Conservation (phyloP, 1,284 basidiomycete species). For the Apiotrichum veenhuisii region DNA sequence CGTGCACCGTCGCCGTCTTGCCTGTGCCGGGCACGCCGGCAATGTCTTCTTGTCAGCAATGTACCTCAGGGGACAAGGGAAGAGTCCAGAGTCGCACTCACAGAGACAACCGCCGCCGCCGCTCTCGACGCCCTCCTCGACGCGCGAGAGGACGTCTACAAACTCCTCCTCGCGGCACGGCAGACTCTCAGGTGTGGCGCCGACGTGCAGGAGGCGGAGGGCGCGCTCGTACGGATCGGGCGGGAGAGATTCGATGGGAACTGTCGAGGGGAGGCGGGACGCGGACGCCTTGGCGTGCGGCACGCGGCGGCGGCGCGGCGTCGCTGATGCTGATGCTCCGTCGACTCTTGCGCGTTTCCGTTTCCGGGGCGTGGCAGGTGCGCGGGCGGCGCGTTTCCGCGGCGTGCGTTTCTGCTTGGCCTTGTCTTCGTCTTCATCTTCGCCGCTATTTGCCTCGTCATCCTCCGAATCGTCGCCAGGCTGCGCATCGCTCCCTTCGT, state of each 20-base stretch:
- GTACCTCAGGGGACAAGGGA: too few relatives aligned
- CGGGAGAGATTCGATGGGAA: constrained; percentile 53
- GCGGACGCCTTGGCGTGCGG: constrained; percentile 38
- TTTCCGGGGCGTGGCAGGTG: neutral
- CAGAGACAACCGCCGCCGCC: constrained; percentile 94
- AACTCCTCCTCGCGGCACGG: constrained; percentile 91
- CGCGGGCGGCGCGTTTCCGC: neutral
- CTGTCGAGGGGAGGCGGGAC: constrained; percentile 29
- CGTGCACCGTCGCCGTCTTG: constrained; percentile 96
- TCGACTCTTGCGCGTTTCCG: constrained; percentile 1
- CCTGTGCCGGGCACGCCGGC: constrained; percentile 97
- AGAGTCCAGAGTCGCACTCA: too few relatives aligned
- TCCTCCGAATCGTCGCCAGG: constrained; percentile 11
- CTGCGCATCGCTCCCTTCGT: constrained; percentile 18
- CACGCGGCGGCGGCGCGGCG: constrained; percentile 14
- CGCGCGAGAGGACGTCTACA: constrained; percentile 66
- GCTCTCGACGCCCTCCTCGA: constrained; percentile 83
- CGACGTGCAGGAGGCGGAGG: constrained; percentile 87
- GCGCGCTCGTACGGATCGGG: constrained; percentile 75
- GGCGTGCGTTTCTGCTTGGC: constrained; percentile 7
- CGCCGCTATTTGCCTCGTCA: neutral
- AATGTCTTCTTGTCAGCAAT: constrained; percentile 64
- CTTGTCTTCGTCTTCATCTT: constrained; percentile 6
- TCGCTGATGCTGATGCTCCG: neutral
- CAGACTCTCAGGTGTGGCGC: constrained; percentile 81